Conservation (phyloP, 2,329 filamentous ascomycete genomes). For the Fusarium guadeloupense region DNA sequence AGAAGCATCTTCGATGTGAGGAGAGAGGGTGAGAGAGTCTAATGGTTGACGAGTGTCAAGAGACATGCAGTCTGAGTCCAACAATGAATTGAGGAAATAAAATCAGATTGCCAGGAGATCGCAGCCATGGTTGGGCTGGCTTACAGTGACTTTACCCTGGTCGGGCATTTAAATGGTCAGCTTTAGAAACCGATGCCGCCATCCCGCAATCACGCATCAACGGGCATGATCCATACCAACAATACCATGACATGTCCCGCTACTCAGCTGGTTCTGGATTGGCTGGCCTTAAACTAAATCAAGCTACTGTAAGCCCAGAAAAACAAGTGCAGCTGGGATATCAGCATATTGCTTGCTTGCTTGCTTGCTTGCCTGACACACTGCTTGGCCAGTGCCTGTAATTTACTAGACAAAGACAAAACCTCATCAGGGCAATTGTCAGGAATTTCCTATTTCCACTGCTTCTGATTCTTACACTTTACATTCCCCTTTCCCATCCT, state of each 20-base stretch:
- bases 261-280: conserved; percentile 25
- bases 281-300: conserved; percentile 16
- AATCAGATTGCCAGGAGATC: too few relatives aligned
- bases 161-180: conserved; percentile 9
- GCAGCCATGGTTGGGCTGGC: conserved; percentile 7
- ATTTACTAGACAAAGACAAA: conserved; percentile 12
- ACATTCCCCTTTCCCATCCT: conserved; percentile 8
- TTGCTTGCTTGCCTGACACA: conserved; percentile 23
- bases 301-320: conserved; percentile 17
- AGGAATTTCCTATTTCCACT: conserved; percentile 36
- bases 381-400: conserved; percentile 20
- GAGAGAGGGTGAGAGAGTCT: background rate
- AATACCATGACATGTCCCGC: conserved; percentile 21
- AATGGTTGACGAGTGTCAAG: conserved; percentile 2
- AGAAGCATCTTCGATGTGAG: background rate
- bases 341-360: conserved; percentile 18
- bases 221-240: conserved; percentile 10
- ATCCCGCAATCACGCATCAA: conserved; percentile 34
- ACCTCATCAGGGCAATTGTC: conserved; percentile 15
- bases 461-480: conserved; percentile 12
- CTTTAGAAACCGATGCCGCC: conserved; percentile 25
- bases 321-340: conserved; percentile 15
- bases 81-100: too few relatives aligned
- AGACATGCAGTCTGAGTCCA: too few relatives aligned
- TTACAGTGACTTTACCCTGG: conserved; percentile 12